A percentile compares a stretch with the other conserved stretches of the same genome.
phyloP scores from a whole-genome alignment of 148 eudicot species.

The Camellia lanceoleosa region DNA sequence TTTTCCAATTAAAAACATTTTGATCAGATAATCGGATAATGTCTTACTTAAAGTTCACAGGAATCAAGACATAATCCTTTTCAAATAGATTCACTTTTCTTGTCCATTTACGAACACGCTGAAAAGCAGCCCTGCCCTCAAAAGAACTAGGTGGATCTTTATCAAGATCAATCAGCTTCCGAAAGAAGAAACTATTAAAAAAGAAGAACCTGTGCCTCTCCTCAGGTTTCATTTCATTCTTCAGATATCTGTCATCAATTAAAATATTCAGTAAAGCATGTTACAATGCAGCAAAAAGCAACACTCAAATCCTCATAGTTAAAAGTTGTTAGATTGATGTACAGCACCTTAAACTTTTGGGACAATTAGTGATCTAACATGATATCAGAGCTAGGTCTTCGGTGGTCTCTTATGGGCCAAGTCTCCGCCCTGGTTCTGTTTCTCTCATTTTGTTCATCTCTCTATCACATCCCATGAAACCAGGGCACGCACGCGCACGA shows the following conservation, averaged over 20 bases:
- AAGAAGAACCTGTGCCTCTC: conserved; percentile 67
- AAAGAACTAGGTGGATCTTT: conserved; percentile 69
- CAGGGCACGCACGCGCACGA: too few relatives aligned
- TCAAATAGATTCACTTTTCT: conserved; percentile 86
- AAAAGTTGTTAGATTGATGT: not conserved
- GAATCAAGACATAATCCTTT: conserved; percentile 89
- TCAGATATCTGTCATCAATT: conserved; percentile 56
- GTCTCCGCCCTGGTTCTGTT: too few relatives aligned
- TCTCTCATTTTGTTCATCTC: too few relatives aligned
- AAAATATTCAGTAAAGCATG: not conserved
- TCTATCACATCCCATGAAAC: too few relatives aligned
- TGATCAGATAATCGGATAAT: not conserved
- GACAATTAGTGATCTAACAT: too few relatives aligned
- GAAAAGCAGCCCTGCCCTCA: conserved; percentile 88
- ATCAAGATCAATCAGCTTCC: conserved; percentile 89
- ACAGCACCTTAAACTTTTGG: too few relatives aligned
- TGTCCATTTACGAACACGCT: conserved; percentile 97
- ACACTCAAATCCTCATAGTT: not conserved
- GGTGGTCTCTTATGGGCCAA: too few relatives aligned
- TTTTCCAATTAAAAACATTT: conserved; percentile 1
- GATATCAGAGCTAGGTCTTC: too few relatives aligned
- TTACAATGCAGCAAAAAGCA: not conserved
- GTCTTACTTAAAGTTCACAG: conserved; percentile 81
- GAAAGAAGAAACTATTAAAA: conserved; percentile 90
- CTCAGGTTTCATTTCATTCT: conserved; percentile 48